Evolutionary conservation across 192 early-diverging fungal genomes (phyloP), one percentile per base, ranked within the genome.

Genomic region (Haplosporangium gracile): DNA sequence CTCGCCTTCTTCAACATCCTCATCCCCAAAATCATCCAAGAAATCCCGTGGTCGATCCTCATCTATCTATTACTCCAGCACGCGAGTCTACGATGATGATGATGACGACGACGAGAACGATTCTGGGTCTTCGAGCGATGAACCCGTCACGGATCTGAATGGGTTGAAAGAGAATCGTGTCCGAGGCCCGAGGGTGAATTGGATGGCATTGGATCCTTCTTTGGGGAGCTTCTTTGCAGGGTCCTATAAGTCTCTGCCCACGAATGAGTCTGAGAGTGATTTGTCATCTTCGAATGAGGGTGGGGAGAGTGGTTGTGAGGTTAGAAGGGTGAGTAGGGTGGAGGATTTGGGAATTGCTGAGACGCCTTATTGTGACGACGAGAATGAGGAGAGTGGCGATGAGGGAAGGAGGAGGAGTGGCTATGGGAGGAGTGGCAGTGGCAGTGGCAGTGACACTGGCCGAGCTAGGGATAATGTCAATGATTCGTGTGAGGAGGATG

Each of bases 121-220:
- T 71, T 72, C 55, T 18, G 49, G 32, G 9, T 65, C 75, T 11
- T 42, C 32, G 43, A 68, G 20, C 40, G 83, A 85, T 22, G 78
- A 85, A 22, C 83, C 83, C 6, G 72, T 85, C n/a, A 85, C 83
- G 7, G 43, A 60, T 16, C 72, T 36, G 65, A 86, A 86, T 26
- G 84, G 79, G 20, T 65, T 81, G 63, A 86, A 86, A 53, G 84
- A 86, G 68, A 86, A 86, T 34, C 70, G 76, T 1, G 74, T 81
- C 39, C 75, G 84, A 1, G 84, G 79, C 4, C 79, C 84, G 26
- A 47, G 84, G 5, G 74, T 68, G 68, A 70, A n/a, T 32, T 86
- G 84, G 84, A 65, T 79, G 5, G 20, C 49, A n/a, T 65, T 86
- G 20, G 84, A 86, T 60, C 79, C 79, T 10, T 74, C 78, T 5